Percentiles rank a stretch among this genome's conserved stretches.
Evolutionary conservation across 169 alveolate genomes (phyloP).

Genomic region (Eimeria praecox): DNA sequence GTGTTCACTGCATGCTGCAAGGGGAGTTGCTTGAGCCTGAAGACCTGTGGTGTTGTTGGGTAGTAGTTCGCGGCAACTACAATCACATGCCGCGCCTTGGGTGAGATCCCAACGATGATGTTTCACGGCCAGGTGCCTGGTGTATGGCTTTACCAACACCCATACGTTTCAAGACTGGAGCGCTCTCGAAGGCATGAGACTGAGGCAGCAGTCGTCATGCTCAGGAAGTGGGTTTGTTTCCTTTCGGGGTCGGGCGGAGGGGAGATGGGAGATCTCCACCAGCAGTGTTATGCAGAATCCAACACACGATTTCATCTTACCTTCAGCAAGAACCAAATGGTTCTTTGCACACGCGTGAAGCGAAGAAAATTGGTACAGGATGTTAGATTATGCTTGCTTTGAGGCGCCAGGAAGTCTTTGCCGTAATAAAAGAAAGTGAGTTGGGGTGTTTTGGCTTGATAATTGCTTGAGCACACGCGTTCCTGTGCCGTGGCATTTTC

Average conservation of each 20-base stretch:
- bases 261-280: not conserved
- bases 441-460: not conserved
- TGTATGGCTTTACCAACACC: not conserved
- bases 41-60: not conserved
- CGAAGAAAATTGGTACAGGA: not conserved
- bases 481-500: too few species aligned
- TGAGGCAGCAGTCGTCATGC: not conserved
- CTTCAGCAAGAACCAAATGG: not conserved
- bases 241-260: not conserved
- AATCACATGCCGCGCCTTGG: not conserved
- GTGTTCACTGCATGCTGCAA: not conserved
- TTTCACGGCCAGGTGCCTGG: not conserved
- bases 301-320: not conserved
- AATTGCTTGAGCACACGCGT: not conserved
- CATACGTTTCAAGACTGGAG: not conserved
- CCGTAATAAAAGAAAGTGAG: constrained; percentile 5
- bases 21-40: not conserved
- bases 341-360: not conserved
- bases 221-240: constrained; percentile 2
- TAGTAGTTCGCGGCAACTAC: not conserved
- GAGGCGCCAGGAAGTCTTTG: not conserved
- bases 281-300: not conserved
- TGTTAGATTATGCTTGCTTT: not conserved
- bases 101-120: not conserved
- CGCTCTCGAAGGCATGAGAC: not conserved